Evolutionary conservation across 1,139 yeast species (phyloP).

Genomic region (Taphrina pruni): DNA sequence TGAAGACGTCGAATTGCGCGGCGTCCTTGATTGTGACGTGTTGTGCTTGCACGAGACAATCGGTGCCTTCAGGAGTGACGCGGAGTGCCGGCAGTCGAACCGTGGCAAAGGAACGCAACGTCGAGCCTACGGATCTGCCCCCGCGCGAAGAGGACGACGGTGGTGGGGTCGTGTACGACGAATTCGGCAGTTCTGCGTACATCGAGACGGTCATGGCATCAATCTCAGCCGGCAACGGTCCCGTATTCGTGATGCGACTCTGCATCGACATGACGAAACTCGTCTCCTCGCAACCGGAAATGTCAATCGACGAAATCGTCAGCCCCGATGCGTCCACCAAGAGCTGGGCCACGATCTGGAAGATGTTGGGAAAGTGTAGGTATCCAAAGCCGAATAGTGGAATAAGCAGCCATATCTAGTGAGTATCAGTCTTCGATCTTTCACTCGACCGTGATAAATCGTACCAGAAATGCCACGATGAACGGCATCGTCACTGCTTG

Average conservation of each 20-base stretch:
- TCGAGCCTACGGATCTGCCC: neutral
- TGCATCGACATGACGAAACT: constrained; percentile 9
- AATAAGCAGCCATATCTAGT: constrained; percentile 16
- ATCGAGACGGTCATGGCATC: constrained; percentile 13
- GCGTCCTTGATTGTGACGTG: constrained; percentile 1
- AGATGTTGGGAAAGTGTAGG: constrained; percentile 12
- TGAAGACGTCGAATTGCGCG: constrained; percentile 3
- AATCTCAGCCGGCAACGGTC: constrained; percentile 20
- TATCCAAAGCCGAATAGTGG: constrained; percentile 1
- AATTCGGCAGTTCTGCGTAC: neutral
- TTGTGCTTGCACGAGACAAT: neutral
- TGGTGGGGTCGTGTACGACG: constrained; percentile 3
- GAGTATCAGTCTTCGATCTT: too few species aligned
- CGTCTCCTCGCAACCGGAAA: constrained; percentile 2
- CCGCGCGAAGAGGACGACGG: too few species aligned
- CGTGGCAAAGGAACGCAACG: neutral
- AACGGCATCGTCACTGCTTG: constrained; percentile 1
- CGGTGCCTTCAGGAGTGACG: neutral
- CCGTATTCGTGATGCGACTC: constrained; percentile 7
- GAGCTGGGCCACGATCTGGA: constrained; percentile 12
- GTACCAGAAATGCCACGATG: constrained; percentile 6
- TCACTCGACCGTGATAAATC: too few species aligned
- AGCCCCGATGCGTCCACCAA: constrained; percentile 17
- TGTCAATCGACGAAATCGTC: constrained; percentile 8
- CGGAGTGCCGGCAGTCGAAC: neutral